Base-by-base conservation (phyloP, 495 filamentous ascomycete species). In the Barbatosphaeria neglecta region DNA sequence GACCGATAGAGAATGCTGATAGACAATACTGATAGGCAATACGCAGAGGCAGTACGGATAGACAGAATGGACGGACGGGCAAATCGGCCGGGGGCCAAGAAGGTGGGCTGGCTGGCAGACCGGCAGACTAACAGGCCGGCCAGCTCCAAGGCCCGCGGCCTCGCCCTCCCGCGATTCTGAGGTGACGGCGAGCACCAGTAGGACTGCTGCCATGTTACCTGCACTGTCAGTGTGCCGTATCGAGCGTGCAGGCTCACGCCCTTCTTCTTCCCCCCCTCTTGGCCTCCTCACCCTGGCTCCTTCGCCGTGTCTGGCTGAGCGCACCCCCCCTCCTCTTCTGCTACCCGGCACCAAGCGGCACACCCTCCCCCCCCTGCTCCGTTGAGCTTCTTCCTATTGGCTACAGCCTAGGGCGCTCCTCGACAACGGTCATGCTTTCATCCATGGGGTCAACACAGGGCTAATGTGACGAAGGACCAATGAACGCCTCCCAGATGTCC, bases 361-460 rank as follows among this genome's bases (percentile, higher is more conserved):
- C 59, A 64, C 62, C 57, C 62, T 57, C 59, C 57, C 51, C 31
- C 31, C 31, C 31, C 13, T 15, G 10, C 31, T 35, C 13, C 31
- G 31, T 15, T 6, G 31, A 44, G 50, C 52, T 57, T 53, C 43
- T 41, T 41, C 55, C 59, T 56, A 70, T 68, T 71, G 68, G 69
- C 53, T 50, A 45, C 47, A 45, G 51, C 46, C 24, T 48, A 51
- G 57, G 58, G 53, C 54, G 57, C 54, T 56, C 31, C 60, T 62
- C 61, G 55, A 65, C 66, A 64, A 66, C 68, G 62, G 65, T 60
- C 67, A 69, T 69, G 68, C 67, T 62, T 66, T 63, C 60, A 58
- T 62, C 65, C 67, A 64, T 63, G 54, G 61, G 62, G 59, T 62
- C 57, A 62, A 65, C 58, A 45, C 61, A 64, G 57, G 67, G 58